phyloP scores from a whole-genome alignment of 108 stramenopile species.

The Mediolabrus comicus region DNA sequence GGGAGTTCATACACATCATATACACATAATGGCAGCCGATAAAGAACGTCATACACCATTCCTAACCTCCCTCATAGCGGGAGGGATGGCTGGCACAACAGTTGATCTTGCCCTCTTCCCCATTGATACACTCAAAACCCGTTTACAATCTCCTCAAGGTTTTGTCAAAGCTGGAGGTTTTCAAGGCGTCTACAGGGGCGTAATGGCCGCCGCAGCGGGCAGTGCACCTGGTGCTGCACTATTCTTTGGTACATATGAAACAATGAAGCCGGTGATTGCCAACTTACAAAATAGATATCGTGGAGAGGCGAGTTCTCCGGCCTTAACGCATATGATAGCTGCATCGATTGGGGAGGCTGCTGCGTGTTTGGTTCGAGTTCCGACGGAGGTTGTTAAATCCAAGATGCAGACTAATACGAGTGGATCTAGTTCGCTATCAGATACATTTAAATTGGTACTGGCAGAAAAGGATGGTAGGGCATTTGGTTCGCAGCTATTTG shows the following conservation, averaged over 20 bases:
- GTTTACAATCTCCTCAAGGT: slow-evolving; percentile 89
- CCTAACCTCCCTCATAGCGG: slow-evolving; percentile 71
- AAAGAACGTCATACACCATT: slow-evolving; percentile 56
- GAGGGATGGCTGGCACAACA: slow-evolving; percentile 85
- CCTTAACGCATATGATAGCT: slow-evolving; percentile 86
- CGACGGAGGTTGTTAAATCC: slow-evolving; percentile 97
- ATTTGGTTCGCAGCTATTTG: slow-evolving; percentile 46
- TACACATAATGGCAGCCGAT: background rate
- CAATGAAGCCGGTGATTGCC: slow-evolving; percentile 57
- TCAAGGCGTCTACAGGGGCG: slow-evolving; percentile 81
- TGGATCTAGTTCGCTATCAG: slow-evolving; percentile 38
- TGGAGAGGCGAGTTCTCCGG: slow-evolving; percentile 34
- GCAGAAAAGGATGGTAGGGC: slow-evolving; percentile 56
- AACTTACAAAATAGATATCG: slow-evolving; percentile 33
- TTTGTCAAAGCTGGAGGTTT: slow-evolving; percentile 89
- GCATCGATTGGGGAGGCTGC: slow-evolving; percentile 91
- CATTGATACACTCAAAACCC: slow-evolving; percentile 93
- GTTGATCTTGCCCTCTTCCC: slow-evolving; percentile 94
- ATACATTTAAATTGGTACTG: slow-evolving; percentile 60
- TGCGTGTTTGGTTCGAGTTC: slow-evolving; percentile 96
- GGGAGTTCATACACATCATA: background rate
- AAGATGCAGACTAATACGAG: slow-evolving; percentile 89
- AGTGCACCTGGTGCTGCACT: slow-evolving; percentile 91
- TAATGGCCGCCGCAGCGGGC: slow-evolving; percentile 86
- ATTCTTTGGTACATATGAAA: slow-evolving; percentile 97